Evolutionary conservation across 2,329 filamentous ascomycete species (phyloP).

Genomic region (Apiospora marii): DNA sequence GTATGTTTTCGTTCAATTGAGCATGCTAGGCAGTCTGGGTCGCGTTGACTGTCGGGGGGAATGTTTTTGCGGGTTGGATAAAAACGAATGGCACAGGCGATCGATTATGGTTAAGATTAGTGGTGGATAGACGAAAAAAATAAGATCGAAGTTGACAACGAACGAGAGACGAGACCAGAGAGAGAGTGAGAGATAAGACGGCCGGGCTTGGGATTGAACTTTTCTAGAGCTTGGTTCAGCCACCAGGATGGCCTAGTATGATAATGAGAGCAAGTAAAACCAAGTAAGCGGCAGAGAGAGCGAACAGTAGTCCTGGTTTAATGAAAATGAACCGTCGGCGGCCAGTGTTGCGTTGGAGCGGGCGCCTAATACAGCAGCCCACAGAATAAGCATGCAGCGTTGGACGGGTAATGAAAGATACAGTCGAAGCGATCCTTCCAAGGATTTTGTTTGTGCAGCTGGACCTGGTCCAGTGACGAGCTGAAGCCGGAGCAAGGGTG

Average conservation of each 20-base stretch:
- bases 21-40: neutral
- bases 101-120: neutral
- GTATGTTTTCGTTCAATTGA: conserved; percentile 3
- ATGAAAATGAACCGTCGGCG: neutral
- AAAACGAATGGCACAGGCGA: neutral
- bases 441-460: conserved; percentile 11
- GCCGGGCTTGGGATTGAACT: neutral
- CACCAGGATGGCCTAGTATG: conserved; percentile 6
- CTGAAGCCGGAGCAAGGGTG: neutral
- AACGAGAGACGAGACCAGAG: neutral
- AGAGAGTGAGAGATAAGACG: neutral
- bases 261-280: neutral
- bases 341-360: neutral
- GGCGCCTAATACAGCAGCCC: conserved; percentile 4
- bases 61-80: neutral
- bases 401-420: conserved; percentile 16
- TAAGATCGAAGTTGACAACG: neutral
- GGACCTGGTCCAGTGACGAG: neutral
- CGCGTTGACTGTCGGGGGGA: neutral
- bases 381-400: conserved; percentile 21
- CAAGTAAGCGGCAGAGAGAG: neutral
- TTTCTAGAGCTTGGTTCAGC: neutral
- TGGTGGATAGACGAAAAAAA: neutral
- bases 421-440: neutral
- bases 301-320: neutral